Evolutionary conservation across 2,329 filamentous ascomycete species (phyloP), one percentile per base, ranked within the genome.

Genomic region (Sporothrix schenckii): DNA sequence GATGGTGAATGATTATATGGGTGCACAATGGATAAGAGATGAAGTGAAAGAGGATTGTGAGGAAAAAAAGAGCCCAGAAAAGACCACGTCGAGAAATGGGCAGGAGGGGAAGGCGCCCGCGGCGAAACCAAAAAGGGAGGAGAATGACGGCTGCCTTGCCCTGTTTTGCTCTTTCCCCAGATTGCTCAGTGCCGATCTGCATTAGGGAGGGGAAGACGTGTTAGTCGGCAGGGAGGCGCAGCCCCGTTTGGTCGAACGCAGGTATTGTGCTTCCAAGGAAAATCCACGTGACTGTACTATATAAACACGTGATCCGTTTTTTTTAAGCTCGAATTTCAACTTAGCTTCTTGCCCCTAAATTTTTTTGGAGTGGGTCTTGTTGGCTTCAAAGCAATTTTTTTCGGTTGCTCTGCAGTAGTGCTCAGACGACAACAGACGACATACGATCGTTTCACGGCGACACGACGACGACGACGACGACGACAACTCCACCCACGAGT

Each of bases 321-420:
- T 44, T 44, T 1, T 21, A 24, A 63, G 58, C 39, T 47, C 7
- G 30, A 10, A 60, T 44, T 24, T 34, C 16, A 11, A 11, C 27
- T 24, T 1, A 61, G 58, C 58, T 63, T 34, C 56, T 30, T 41
- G 54, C 54, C 39, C 58, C 58, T 63, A 63, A 61, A 2, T 24
- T 24, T 19, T 47, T 47, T 27, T 27, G 14, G 14, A 44, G 10
- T 63, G 21, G 19, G 66, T 58, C 19, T 6, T 6, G 14, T 27
- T 16, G 50, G 34, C 13, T 24, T 34, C 27, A 52, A 56, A 56
- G 50, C 50, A 68, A 58, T 68, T 68, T 68, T 54, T 56, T 56
- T 58, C 21, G 39, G 52, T 27, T 63, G 66, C 66, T 68, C 34
- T 44, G 58, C 27, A 58, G 16, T 44, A 58, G 34, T 14, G 56